phyloP scores from a whole-genome alignment of 1,284 basidiomycete species.

The Grifola frondosa region DNA sequence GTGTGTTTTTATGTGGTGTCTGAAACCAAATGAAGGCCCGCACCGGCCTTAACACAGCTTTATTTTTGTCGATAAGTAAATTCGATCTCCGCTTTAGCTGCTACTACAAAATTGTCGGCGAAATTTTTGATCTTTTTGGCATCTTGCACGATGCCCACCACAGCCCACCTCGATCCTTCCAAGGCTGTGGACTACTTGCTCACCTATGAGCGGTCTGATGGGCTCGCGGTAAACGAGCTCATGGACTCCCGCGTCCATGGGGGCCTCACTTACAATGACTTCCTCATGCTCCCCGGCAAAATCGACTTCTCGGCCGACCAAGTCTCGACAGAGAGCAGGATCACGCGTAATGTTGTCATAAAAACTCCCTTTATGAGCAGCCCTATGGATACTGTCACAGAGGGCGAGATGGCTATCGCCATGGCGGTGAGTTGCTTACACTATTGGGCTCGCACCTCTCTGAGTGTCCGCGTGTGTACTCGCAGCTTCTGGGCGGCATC shows the following conservation, averaged over 20 bases:
- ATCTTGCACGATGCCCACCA: conserved; percentile 23
- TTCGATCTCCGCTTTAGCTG: too few relatives aligned
- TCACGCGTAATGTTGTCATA: conserved; percentile 89
- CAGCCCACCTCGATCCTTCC: conserved; percentile 53
- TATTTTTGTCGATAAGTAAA: too few relatives aligned
- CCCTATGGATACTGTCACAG: conserved; percentile 99
- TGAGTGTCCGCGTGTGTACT: conserved; percentile 18
- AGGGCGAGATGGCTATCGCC: conserved; percentile 93
- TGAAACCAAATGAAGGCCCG: too few relatives aligned
- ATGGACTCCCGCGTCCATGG: conserved; percentile 88
- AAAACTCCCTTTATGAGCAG: conserved; percentile 97
- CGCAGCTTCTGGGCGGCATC: conserved; percentile 87
- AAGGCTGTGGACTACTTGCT: conserved; percentile 72
- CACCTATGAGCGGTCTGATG: conserved; percentile 76
- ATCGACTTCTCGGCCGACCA: conserved; percentile 88
- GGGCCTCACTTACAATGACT: conserved; percentile 95
- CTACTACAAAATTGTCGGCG: too few relatives aligned
- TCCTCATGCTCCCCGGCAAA: conserved; percentile 88
- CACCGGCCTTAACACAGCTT: too few relatives aligned
- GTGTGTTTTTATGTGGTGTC: too few relatives aligned
- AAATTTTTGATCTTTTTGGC: too few relatives aligned
- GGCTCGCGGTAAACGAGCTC: conserved; percentile 81
- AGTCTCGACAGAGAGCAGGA: conserved; percentile 81
- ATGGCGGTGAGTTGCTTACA: conserved; percentile 73
- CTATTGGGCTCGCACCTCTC: conserved; percentile 8